Base-by-base conservation (phyloP, 192 early-diverging fungal genomes). In the Podila horticola region DNA sequence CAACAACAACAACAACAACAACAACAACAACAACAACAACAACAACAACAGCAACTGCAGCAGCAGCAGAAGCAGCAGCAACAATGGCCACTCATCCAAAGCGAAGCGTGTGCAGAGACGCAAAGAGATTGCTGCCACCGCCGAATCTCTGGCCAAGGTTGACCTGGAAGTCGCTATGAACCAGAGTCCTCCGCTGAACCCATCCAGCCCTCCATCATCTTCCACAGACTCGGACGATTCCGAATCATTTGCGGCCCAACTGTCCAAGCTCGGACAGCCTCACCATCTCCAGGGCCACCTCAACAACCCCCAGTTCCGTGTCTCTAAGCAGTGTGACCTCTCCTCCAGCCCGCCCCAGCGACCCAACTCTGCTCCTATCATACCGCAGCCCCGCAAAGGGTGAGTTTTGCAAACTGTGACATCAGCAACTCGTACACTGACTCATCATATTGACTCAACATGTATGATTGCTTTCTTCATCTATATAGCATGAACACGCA, bases 51-150 rank as follows among this genome's bases (percentile, higher is more conserved):
- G 30, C 60, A 62, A 29, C 60, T 5, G 26, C 60, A 62, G 2
- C 30, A 62, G 26, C 31, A 62, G 22, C 60, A 62, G 31, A 10
- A 62, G 60, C 26, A 62, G 26, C 29, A 62, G 4, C 61, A 64
- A 34, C 41, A 64, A 48, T 20, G 50, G 10, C 28, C 30, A 69
- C 13, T 69, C 79, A 41, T 71, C 82, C 0, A 86, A 84, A 51
- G 67, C 67, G 11, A 74, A 79, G 38, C 75, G 79, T 24, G 59
- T 58, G 22, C 83, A 86, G 52, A 82, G 75, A 17, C 83, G 85
- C 49, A 88, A 83, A 45, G 87, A 88, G n/a, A 67, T 83, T 57
- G 79, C 51, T 13, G 69, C 83, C 22, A 67, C 65, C 15, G 71
- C 71, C 12, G 76, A 84, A 36, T 71, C 79, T 20, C 57, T 85